Conservation (phyloP, 768 basidiomycete species). For the Peribolospora kevripleyi region DNA sequence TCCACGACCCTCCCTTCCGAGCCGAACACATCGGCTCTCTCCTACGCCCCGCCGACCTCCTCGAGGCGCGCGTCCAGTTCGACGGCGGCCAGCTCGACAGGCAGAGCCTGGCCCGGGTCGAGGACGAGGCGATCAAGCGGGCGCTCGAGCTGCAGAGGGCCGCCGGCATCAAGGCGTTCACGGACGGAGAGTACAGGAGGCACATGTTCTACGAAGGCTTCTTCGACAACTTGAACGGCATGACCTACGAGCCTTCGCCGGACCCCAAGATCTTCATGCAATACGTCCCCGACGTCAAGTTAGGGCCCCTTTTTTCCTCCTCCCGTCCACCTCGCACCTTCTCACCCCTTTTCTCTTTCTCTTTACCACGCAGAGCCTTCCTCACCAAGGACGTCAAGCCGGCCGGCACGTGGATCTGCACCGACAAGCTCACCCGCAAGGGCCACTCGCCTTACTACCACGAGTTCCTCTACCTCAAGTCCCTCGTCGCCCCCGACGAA, state of each 20-base stretch:
- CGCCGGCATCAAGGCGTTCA: constrained; percentile 9
- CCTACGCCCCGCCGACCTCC: constrained; percentile 10
- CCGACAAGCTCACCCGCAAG: constrained; percentile 8
- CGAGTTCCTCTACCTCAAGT: constrained; percentile 11
- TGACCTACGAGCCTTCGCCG: constrained; percentile 17
- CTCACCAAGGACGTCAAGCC: too few relatives aligned
- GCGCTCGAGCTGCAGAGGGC: constrained; percentile 7
- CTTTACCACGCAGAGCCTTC: too few relatives aligned
- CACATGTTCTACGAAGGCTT: constrained; percentile 31
- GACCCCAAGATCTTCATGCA: too few relatives aligned
- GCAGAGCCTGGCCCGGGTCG: constrained; percentile 9
- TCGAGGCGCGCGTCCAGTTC: constrained; percentile 9
- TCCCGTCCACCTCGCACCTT: too few relatives aligned
- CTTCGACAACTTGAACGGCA: constrained; percentile 41
- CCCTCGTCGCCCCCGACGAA: constrained; percentile 9
- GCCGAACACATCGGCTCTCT: constrained; percentile 16
- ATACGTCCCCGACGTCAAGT: too few relatives aligned
- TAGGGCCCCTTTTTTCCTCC: too few relatives aligned
- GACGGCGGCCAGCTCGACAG: constrained; percentile 8
- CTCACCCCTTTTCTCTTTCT: too few relatives aligned
- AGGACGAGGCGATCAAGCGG: constrained; percentile 12
- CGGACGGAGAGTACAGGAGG: constrained; percentile 13
- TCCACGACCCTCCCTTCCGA: constrained; percentile 10
- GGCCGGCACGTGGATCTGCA: constrained; percentile 3
- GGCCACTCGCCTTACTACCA: background rate